These are phyloP conservation scores for Raddia distichophylla DNA, from an alignment of 176 grass and related monocot species.

Conservation along the genomic window DNA sequence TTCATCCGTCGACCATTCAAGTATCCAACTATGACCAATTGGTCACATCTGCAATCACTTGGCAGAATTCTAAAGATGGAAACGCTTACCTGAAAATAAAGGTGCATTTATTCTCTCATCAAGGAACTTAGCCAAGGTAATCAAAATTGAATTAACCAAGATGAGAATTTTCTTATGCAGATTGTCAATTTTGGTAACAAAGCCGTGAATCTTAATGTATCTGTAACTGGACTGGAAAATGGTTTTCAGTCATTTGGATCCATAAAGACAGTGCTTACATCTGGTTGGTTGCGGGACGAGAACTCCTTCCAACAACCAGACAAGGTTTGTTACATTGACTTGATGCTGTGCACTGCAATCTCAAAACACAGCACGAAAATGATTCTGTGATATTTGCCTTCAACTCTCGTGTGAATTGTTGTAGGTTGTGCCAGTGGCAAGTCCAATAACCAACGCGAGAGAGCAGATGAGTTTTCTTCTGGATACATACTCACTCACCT, in stretches of 20 bases:
- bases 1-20: constrained; percentile 79
- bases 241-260: constrained; percentile 60
- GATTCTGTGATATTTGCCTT: constrained; percentile 9
- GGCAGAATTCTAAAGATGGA: constrained; percentile 56
- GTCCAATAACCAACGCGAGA: constrained; percentile 62
- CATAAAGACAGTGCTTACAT: constrained; percentile 75
- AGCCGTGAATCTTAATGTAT: constrained; percentile 64
- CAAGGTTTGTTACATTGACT: constrained; percentile 61
- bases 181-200: constrained; percentile 78
- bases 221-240: constrained; percentile 63
- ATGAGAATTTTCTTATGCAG: constrained; percentile 36
- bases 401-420: constrained; percentile 40
- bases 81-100: constrained; percentile 84
- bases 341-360: neutral
- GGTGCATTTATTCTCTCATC: constrained; percentile 44
- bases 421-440: constrained; percentile 65
- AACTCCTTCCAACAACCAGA: constrained; percentile 89
- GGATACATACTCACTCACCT: constrained; percentile 69
- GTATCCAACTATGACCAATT: constrained; percentile 59
- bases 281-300: constrained; percentile 66
- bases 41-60: constrained; percentile 80
- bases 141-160: constrained; percentile 23
- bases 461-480: constrained; percentile 58
- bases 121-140: neutral
- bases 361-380: constrained; percentile 18